These are phyloP conservation scores for thale cress (Arabidopsis thaliana) DNA, from an alignment of 345 rosid genomes.

Conservation along the genomic window TAIR10.1 NC_003075.7:16177501-16178000, in stretches of 20 bases:
- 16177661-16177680: slow-evolving; percentile 75
- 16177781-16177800: slow-evolving; percentile 14
- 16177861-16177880: slow-evolving; percentile 97
- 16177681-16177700: slow-evolving; percentile 99
- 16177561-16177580: slow-evolving; percentile 15
- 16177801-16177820: slow-evolving; percentile 25
- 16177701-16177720: slow-evolving; percentile 97
- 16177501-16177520: slow-evolving; percentile 21
- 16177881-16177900: slow-evolving; percentile 92
- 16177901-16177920: slow-evolving; percentile 79
- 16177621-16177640: slow-evolving; percentile 87
- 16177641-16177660: slow-evolving; percentile 90
- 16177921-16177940: background rate
- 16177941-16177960: slow-evolving; percentile 1
- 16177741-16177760: slow-evolving; percentile 59
- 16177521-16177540: background rate
- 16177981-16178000: background rate
- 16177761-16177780: slow-evolving; percentile 1
- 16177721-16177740: slow-evolving; percentile 97
- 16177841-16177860: slow-evolving; percentile 91
- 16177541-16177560: slow-evolving; percentile 19
- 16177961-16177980: background rate
- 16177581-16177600: slow-evolving; percentile 19
- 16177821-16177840: slow-evolving; percentile 92
- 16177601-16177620: slow-evolving; percentile 87